phyloP scores from a whole-genome alignment of 768 basidiomycete genomes.

The Termitomyces sp. region DNA sequence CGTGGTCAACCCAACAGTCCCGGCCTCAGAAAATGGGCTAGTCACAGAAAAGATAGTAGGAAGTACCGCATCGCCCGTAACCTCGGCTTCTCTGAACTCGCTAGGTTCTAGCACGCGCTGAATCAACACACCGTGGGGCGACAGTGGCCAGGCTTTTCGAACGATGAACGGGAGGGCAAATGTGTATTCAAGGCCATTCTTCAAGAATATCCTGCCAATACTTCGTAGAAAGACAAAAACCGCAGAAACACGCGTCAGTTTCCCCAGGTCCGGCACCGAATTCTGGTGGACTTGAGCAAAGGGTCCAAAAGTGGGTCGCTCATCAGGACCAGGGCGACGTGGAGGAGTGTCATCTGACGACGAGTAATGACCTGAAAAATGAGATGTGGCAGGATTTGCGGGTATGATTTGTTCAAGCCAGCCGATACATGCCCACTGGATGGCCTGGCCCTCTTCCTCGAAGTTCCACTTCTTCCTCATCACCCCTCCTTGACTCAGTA shows the following conservation, averaged over 20 bases:
- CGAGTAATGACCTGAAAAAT: constrained; percentile 29
- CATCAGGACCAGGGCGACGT: constrained; percentile 17
- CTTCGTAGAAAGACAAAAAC: constrained; percentile 79
- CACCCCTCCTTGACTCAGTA: constrained; percentile 65
- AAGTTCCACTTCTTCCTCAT: constrained; percentile 77
- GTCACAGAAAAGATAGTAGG: constrained; percentile 81
- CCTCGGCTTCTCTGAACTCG: constrained; percentile 65
- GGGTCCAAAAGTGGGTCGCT: constrained; percentile 53
- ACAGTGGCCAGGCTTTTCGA: constrained; percentile 73
- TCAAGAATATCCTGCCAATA: constrained; percentile 68
- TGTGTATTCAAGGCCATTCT: constrained; percentile 72
- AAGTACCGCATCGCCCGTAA: constrained; percentile 65
- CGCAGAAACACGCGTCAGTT: constrained; percentile 44
- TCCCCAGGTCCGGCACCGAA: constrained; percentile 35
- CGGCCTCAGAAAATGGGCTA: constrained; percentile 73
- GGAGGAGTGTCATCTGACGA: constrained; percentile 33
- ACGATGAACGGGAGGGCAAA: constrained; percentile 82
- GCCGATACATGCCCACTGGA: constrained; percentile 82
- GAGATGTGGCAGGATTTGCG: constrained; percentile 24
- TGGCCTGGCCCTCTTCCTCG: constrained; percentile 62
- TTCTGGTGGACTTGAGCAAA: constrained; percentile 46
- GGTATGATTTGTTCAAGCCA: constrained; percentile 54
- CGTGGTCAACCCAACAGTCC: constrained; percentile 64
- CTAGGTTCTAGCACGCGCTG: constrained; percentile 68
- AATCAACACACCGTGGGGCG: constrained; percentile 77